Percentiles rank a stretch among this genome's conserved stretches.
phyloP scores from a whole-genome alignment of 345 rosid species.

The Populus ilicifolia region DNA sequence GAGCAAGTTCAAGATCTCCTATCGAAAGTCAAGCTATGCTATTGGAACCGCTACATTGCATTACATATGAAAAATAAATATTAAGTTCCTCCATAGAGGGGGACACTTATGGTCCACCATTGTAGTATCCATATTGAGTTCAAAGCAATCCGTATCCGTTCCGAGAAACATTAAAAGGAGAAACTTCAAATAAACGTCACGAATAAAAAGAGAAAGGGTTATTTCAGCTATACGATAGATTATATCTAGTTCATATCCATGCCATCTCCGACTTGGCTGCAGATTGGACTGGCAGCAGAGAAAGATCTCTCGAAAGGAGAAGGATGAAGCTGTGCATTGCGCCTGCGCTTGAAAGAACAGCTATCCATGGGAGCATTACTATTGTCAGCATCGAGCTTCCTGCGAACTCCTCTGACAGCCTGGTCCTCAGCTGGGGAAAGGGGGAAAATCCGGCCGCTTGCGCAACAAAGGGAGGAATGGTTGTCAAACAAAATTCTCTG shows the following conservation, averaged over 20 bases:
- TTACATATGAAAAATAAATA: slow-evolving; percentile 41
- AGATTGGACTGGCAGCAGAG: slow-evolving; percentile 80
- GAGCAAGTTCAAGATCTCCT: slow-evolving; percentile 16
- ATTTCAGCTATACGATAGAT: slow-evolving; percentile 23
- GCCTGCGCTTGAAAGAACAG: slow-evolving; percentile 83
- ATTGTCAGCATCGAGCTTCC: slow-evolving; percentile 81
- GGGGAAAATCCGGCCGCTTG: slow-evolving; percentile 74
- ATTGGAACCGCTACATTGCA: slow-evolving; percentile 37
- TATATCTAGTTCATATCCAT: slow-evolving; percentile 87
- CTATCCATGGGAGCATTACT: slow-evolving; percentile 55
- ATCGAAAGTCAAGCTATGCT: slow-evolving; percentile 24
- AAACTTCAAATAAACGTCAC: slow-evolving; percentile 30
- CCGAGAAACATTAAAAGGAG: slow-evolving; percentile 30
- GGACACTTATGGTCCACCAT: slow-evolving; percentile 42
- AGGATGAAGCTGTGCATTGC: slow-evolving; percentile 63
- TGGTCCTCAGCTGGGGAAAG: slow-evolving; percentile 74
- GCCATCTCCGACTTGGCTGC: slow-evolving; percentile 92
- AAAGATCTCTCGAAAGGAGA: slow-evolving; percentile 97
- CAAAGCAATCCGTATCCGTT: slow-evolving; percentile 41
- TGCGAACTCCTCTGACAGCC: slow-evolving; percentile 88
- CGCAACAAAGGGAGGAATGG: slow-evolving; percentile 87
- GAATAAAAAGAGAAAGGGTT: slow-evolving; percentile 21
- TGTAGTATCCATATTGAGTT: slow-evolving; percentile 45
- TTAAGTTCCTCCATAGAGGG: slow-evolving; percentile 52
- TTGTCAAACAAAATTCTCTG: slow-evolving; percentile 97